Percentiles rank a stretch among this genome's conserved stretches.
These are phyloP conservation scores for Candida stauntonica DNA, from an alignment of 805 yeast species.

Conservation along the genomic window DNA sequence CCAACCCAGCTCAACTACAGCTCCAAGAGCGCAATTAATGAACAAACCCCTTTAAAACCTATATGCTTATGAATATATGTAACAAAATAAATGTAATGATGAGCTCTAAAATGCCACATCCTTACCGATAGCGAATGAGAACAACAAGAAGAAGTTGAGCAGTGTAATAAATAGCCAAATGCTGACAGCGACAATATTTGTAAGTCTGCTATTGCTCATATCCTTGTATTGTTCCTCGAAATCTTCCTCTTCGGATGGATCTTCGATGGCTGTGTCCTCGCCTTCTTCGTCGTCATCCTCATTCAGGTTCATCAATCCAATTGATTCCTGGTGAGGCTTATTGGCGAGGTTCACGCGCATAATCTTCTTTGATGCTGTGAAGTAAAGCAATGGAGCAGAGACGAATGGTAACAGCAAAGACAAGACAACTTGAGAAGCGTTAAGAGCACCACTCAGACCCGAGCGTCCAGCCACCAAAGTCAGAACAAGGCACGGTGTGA, in stretches of 20 bases:
- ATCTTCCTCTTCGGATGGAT: conserved; percentile 11
- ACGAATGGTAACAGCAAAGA: conserved; percentile 80
- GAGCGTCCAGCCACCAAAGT: conserved; percentile 74
- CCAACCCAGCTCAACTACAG: too few species aligned
- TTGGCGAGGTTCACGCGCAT: conserved; percentile 50
- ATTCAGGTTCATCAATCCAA: conserved; percentile 16
- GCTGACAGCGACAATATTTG: conserved; percentile 45
- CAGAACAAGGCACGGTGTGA: conserved; percentile 77
- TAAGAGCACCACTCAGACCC: conserved; percentile 72
- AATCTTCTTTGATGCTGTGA: conserved; percentile 65
- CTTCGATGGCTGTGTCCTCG: conserved; percentile 7
- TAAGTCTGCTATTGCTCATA: conserved; percentile 41
- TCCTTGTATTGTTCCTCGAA: conserved; percentile 28
- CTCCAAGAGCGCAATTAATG: too few species aligned
- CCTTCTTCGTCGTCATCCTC: conserved; percentile 5
- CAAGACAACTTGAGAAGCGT: conserved; percentile 81
- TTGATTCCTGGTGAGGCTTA: conserved; percentile 15
- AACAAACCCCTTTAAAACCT: too few species aligned
- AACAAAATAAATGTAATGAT: not conserved
- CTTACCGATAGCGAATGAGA: conserved; percentile 44
- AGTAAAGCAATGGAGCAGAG: conserved; percentile 79
- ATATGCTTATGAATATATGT: not conserved
- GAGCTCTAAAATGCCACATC: conserved; percentile 31
- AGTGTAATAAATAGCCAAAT: conserved; percentile 69
- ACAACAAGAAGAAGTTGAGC: conserved; percentile 61